Evolutionary conservation across 768 basidiomycete species (phyloP), one percentile per base, ranked within the genome.

Genomic region (Termitomyces sp.): DNA sequence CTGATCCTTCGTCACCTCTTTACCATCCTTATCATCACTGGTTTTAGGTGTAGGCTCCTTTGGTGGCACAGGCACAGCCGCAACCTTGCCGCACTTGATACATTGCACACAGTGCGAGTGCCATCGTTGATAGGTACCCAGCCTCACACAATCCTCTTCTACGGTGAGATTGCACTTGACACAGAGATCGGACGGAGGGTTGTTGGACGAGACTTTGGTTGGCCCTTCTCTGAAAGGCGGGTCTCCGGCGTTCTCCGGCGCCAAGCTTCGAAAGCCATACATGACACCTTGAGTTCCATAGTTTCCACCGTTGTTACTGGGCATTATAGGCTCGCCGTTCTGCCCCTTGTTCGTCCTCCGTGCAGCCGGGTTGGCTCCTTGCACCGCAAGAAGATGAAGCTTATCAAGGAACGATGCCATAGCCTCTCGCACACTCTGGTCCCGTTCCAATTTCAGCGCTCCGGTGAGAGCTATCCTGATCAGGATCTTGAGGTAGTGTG

Each of bases 401-500:
- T 96, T 91, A 66, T 95, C 93, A 59, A 99, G 82, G 76, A 97
- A 97, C 29, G 84, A 86, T 5, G 86, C 76, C 82, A 98, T 90
- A 1, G 95, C 94, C 57, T 89, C 87, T 42, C 82, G 78, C 46
- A 90, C 85, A 56, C 82, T 82, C 66, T 92, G 84, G 66, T 99
- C 97, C 57, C 95, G 81, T 73, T 99, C 97, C 32, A 99, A 81
- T 74, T 94, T 98, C 59, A 99, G 81, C 5, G 95, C 92, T 6
- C 95, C 95, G 0, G 97, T 98, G 45, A 99, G 78, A 3, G 97
- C 95, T 60, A 99, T 98, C 50, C 97, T 90, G 62, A 99, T 99
- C 53, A 99, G 85, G 73, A 99, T 98, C 78, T 99, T 99, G 68
- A 99, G 87, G 73, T 99, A 98, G 73, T 99, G 97, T 5, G 97